A percentile compares a stretch with the other conserved stretches of the same genome.
These are phyloP conservation scores for Asterophora parasitica DNA, from an alignment of 768 basidiomycete species.

Conservation along the genomic window DNA sequence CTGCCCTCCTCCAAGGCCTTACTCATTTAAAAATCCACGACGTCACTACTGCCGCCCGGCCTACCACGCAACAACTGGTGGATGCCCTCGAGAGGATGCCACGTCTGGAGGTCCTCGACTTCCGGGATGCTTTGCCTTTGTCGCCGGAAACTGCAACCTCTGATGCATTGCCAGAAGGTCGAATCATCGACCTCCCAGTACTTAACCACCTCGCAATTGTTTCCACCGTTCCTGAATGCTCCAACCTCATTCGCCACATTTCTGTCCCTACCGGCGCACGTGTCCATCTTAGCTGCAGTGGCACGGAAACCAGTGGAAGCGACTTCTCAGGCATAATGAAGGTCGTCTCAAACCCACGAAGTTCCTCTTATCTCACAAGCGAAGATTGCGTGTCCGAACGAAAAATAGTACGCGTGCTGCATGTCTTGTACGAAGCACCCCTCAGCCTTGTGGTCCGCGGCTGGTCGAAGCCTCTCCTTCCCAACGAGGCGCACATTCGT, in stretches of 20 bases:
- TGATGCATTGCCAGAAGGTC: constrained; percentile 8
- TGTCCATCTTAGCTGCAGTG: constrained; percentile 16
- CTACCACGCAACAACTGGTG: constrained; percentile 27
- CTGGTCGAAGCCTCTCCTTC: constrained; percentile 11
- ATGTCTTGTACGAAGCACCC: constrained; percentile 11
- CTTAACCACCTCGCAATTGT: constrained; percentile 20
- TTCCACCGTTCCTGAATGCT: constrained; percentile 20
- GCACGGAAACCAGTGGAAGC: constrained; percentile 12
- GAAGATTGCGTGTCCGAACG: constrained; percentile 6
- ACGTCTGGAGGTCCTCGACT: constrained; percentile 26
- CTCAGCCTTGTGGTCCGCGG: constrained; percentile 13
- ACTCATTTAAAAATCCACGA: constrained; percentile 32
- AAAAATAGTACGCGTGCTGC: constrained; percentile 12
- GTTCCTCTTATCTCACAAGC: constrained; percentile 3
- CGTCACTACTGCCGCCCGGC: constrained; percentile 21
- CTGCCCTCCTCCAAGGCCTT: constrained; percentile 29
- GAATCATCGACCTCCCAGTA: constrained; percentile 17
- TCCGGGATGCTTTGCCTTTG: constrained; percentile 31
- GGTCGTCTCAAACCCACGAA: constrained; percentile 9
- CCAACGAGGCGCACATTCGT: neutral
- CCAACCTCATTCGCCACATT: constrained; percentile 21
- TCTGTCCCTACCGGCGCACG: constrained; percentile 16
- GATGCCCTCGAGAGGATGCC: constrained; percentile 30
- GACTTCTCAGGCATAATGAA: constrained; percentile 19
- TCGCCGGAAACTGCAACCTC: constrained; percentile 11